Percentiles rank a stretch among this genome's conserved stretches.
Evolutionary conservation across 352 stramenopile species (phyloP).

Genomic region (Globisporangium middletonii): DNA sequence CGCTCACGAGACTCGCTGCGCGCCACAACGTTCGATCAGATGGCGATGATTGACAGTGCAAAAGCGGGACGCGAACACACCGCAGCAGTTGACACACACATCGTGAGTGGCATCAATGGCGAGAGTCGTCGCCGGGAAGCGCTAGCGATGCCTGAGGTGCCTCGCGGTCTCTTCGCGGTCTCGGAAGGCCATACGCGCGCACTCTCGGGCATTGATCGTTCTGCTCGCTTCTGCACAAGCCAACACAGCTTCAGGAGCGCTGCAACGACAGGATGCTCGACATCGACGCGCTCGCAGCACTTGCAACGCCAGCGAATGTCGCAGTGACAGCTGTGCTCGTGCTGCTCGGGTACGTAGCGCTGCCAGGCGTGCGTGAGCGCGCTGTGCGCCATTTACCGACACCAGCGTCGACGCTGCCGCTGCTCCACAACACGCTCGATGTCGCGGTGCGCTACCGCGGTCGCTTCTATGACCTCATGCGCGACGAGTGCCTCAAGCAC

Average conservation of each 20-base stretch:
- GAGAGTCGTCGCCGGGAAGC: neutral
- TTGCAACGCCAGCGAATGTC: neutral
- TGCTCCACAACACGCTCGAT: slow-evolving; percentile 16
- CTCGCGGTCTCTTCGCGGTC: neutral
- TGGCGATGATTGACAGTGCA: neutral
- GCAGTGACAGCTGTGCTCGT: neutral
- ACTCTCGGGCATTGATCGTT: neutral
- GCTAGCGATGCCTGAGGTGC: neutral
- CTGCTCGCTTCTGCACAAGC: neutral
- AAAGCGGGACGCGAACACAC: neutral
- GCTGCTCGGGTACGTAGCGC: neutral
- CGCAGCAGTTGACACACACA: neutral
- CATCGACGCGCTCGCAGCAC: neutral
- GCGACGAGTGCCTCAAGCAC: slow-evolving; percentile 23
- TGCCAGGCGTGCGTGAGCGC: neutral
- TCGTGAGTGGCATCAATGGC: neutral
- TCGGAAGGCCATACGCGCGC: neutral
- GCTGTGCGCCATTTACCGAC: neutral
- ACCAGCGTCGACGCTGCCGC: neutral
- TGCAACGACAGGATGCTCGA: neutral
- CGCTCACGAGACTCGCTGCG: neutral
- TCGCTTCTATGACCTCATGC: slow-evolving; percentile 29
- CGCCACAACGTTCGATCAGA: neutral
- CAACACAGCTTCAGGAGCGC: neutral
- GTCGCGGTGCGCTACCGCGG: slow-evolving; percentile 22